These are phyloP conservation scores for Mycena kentingensis DNA, from an alignment of 768 basidiomycete genomes.

Conservation along the genomic window DNA sequence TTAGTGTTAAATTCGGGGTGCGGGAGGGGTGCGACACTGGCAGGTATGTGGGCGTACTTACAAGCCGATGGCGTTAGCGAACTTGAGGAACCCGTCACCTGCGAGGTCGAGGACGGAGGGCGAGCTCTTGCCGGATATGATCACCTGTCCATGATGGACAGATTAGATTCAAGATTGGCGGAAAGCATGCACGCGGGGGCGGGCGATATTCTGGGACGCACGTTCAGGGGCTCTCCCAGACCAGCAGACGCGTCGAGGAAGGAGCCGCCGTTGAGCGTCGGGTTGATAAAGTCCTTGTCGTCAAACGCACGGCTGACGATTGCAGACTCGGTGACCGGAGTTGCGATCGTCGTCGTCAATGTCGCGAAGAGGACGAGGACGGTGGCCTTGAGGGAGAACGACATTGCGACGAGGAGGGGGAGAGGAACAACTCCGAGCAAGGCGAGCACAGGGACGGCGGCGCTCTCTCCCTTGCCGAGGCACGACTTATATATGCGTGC, in stretches of 20 bases:
- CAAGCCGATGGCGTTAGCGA: conserved; percentile 49
- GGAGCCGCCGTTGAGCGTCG: conserved; percentile 41
- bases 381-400: no score
- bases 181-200: neutral
- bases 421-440: no score
- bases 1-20: conserved; percentile 3
- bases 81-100: conserved; percentile 42
- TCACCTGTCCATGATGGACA: conserved; percentile 4
- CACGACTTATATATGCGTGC: no score
- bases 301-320: no score
- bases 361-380: neutral
- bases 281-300: conserved; percentile 40
- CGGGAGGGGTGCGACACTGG: conserved; percentile 2
- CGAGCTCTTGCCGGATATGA: conserved; percentile 50
- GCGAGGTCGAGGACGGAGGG: conserved; percentile 38
- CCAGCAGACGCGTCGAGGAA: conserved; percentile 43
- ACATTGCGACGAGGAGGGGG: no score
- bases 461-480: no score
- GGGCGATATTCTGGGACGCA: conserved; percentile 23
- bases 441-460: no score
- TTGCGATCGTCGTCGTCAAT: no score
- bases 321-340: no score
- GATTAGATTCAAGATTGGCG: no score
- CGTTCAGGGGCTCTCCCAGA: conserved; percentile 52
- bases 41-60: conserved; percentile 27